Evolutionary conservation across 1,284 basidiomycete species (phyloP), one percentile per base, ranked within the genome.

Genomic region (Pseudozyma sp.): DNA sequence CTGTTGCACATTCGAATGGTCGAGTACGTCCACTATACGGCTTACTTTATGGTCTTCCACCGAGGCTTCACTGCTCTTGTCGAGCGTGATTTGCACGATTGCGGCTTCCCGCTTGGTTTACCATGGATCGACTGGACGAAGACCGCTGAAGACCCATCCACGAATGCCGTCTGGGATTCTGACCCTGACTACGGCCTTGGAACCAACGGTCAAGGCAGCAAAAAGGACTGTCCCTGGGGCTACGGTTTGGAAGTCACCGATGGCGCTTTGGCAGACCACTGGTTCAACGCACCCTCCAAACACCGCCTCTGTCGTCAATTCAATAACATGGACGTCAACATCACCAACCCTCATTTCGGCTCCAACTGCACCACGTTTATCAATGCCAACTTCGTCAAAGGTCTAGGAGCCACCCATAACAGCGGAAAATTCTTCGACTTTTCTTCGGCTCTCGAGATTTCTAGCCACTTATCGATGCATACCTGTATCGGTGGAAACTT

Each of bases 1-100:
- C 52, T 74, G 0, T n/a, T 74, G 14, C 71, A 74, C 50, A 62
- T 74, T 13, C 71, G 62, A 0, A 74, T 74, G 71, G 47, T 74
- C 12, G 48, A 56, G 19, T 74, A 74, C 45, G 71, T 74, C 5
- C 71, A 74, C 36, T 74, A 69, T 39, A 74, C 66, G 0, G 71
- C 71, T 11, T 74, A 61, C 18, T 75, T 75, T 31, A 35, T 52
- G 1, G 49, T 51, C 3, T 75, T 70, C 51, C 72, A 75, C 12
- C 63, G 72, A 3, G 72, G 58, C 0, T 62, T 70, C 13, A 21
- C 38, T 14, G 63, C 54, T 0, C n/a, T 70, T 21, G 54, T 70
- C 13, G 56, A 75, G 34, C 62, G 56, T 1, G 72, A 75, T 49
- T 40, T 75, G 9, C 48, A 63, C 52, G 44, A 58, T 0, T 75